Evolutionary conservation across 352 stramenopile genomes (phyloP), one percentile per base, ranked within the genome.

Genomic region (Plasmopara muralis): DNA sequence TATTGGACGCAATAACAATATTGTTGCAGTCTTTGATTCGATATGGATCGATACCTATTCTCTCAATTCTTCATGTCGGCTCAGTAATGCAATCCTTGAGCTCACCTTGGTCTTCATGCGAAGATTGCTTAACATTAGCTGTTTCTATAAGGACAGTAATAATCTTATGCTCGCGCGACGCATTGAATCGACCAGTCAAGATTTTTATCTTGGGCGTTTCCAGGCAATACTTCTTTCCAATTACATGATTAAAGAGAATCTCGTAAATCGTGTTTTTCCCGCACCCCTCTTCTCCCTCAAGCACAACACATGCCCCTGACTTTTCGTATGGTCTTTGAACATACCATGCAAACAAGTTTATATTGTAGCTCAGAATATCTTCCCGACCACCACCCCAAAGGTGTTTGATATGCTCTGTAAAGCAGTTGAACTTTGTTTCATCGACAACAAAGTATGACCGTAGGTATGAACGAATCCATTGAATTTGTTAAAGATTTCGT

Each of bases 61-160:
- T 41, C 13, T 41, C 37, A 8, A n/a, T 41, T 9, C 1, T 41
- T 3, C 37, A 41, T 13, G 15, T 43, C 5, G 39, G 39, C 15
- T 43, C 39, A 20, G 39, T 43, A 28, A 25, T 28, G 15, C 39
- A 43, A 25, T 43, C 15, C 15, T 43, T 43, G 39, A 43, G 39
- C 39, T 43, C 39, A 10, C 28, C 39, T 43, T 43, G 39, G 39
- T 43, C 39, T 43, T 43, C 39, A 43, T 43, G 39, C 39, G 13
- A 28, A 43, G 39, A 43, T 43, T 43, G 39, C 15, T 43, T 29
- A 25, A 28, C 15, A 29, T 43, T 43, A 43, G 13, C 39, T 25
- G 39, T 14, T 43, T 43, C 15, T 7, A 29, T 43, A 20, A 43
- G 15, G 15, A 43, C 39, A 25, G 15, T 43, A 20, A 43, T 28